A percentile compares a stretch with the other conserved stretches of the same genome.
phyloP scores from a whole-genome alignment of 805 yeast species.

The Lipomyces spencermartinsiae region DNA sequence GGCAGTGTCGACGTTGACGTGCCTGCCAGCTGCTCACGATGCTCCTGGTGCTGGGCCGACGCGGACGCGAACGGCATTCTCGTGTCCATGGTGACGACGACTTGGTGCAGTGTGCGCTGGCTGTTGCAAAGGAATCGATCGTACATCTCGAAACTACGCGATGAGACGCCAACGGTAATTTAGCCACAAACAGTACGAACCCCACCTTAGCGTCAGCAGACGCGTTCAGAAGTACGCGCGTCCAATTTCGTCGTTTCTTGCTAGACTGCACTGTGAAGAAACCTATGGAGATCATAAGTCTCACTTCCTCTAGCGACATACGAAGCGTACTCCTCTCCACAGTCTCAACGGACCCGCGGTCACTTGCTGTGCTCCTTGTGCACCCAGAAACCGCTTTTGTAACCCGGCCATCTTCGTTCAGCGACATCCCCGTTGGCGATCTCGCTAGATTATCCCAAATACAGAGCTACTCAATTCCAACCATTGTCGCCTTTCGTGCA shows the following conservation, averaged over 20 bases:
- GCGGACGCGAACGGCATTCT: background rate
- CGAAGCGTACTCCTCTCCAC: background rate
- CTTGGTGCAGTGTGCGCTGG: background rate
- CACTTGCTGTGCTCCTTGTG: background rate
- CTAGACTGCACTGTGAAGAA: background rate
- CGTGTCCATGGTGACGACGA: background rate
- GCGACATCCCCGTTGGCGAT: background rate
- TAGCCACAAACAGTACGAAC: background rate
- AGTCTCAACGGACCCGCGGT: background rate
- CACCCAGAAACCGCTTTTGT: constrained; percentile 10
- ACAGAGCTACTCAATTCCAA: constrained; percentile 1
- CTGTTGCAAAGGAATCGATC: background rate
- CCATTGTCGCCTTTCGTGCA: background rate
- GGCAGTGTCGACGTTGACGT: background rate
- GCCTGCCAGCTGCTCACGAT: background rate
- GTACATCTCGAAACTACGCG: background rate
- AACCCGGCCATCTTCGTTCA: constrained; percentile 6
- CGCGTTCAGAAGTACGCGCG: background rate
- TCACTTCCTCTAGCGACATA: background rate
- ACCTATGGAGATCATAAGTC: background rate
- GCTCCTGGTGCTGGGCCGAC: constrained; percentile 1
- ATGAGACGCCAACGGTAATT: background rate
- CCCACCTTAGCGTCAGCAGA: background rate
- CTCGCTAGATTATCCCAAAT: constrained; percentile 8
- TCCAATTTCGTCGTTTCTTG: background rate